These are phyloP conservation scores for Xylaria sp. DNA, from an alignment of 495 filamentous ascomycete genomes.

Conservation along the genomic window DNA sequence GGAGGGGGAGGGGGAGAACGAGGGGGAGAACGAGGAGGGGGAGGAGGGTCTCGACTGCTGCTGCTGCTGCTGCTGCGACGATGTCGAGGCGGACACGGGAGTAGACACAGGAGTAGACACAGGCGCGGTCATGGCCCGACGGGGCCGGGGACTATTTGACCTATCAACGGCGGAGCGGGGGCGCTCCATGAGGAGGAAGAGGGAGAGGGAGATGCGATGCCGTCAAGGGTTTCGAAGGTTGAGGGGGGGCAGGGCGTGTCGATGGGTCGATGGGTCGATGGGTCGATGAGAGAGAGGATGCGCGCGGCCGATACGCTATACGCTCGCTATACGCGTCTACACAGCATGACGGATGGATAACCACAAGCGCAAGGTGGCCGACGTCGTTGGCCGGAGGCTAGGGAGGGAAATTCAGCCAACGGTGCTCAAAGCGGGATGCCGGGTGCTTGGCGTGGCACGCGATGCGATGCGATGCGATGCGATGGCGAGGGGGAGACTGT, in stretches of 20 bases:
- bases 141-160: slow-evolving; percentile 40
- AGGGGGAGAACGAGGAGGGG: neutral
- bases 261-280: too few species aligned
- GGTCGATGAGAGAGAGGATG: too few species aligned
- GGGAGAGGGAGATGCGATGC: too few species aligned
- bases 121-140: slow-evolving; percentile 53
- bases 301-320: slow-evolving; percentile 2
- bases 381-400: neutral
- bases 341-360: slow-evolving; percentile 13
- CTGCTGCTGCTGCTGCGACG: too few species aligned
- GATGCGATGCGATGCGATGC: too few species aligned
- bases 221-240: neutral
- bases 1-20: slow-evolving; percentile 15
- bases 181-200: slow-evolving; percentile 31
- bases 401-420: neutral
- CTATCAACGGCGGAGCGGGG: slow-evolving; percentile 12
- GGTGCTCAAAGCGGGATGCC: neutral
- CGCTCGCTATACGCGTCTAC: slow-evolving; percentile 6
- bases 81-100: slow-evolving; percentile 27
- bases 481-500: too few species aligned
- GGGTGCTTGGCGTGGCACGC: neutral
- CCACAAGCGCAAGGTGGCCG: neutral
- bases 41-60: slow-evolving; percentile 21
- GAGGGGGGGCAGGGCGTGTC: neutral
- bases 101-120: too few species aligned